These are phyloP conservation scores for Suillus sp. DNA, from an alignment of 768 basidiomycete genomes.

Conservation along the genomic window DNA sequence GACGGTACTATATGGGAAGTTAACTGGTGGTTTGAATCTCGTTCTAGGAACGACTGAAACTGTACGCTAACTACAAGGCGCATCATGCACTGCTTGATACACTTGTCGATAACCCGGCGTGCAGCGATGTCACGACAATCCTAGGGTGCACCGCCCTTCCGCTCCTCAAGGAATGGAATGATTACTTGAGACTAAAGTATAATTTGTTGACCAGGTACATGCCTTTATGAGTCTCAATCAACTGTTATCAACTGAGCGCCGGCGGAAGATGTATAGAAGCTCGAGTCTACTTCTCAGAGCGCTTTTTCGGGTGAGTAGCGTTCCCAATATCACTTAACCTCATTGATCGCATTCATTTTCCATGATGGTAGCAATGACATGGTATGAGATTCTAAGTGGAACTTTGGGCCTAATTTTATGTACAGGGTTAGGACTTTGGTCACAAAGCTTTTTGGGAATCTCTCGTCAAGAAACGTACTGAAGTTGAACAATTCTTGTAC, in stretches of 20 bases:
- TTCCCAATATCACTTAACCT: not conserved
- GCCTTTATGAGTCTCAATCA: not conserved
- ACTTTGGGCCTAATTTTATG: not conserved
- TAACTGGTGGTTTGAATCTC: not conserved
- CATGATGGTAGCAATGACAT: constrained; percentile 24
- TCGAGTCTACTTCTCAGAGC: constrained; percentile 40
- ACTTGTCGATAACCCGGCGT: constrained; percentile 30
- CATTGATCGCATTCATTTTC: not conserved
- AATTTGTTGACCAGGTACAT: constrained; percentile 35
- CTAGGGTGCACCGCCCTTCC: constrained; percentile 33
- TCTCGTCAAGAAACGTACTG: constrained; percentile 34
- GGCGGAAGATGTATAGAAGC: constrained; percentile 39
- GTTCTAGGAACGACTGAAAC: constrained; percentile 36
- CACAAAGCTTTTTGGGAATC: constrained; percentile 40
- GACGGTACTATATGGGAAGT: not conserved
- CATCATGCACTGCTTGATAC: constrained; percentile 34
- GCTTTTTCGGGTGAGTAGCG: constrained; percentile 41
- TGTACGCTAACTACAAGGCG: constrained; percentile 40
- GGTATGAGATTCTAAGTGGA: constrained; percentile 13
- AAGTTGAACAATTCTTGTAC: constrained; percentile 33
- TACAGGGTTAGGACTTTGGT: constrained; percentile 38
- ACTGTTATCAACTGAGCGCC: constrained; percentile 10
- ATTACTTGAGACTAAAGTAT: constrained; percentile 34
- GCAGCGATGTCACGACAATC: constrained; percentile 27
- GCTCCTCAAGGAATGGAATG: constrained; percentile 36